phyloP scores from a whole-genome alignment of 352 stramenopile genomes.

The Blastocystis sp. region DNA sequence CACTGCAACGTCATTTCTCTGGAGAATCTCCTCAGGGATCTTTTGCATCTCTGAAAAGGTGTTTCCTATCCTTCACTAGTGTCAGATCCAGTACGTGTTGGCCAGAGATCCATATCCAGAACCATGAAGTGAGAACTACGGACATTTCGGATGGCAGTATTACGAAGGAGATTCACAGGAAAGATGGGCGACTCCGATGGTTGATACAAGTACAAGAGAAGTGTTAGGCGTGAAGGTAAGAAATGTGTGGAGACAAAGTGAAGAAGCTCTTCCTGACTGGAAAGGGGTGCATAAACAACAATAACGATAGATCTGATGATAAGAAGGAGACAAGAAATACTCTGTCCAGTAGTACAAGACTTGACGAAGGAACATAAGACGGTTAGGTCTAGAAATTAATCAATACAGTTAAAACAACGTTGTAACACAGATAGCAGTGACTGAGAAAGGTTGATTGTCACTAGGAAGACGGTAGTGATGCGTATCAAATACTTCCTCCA shows the following conservation, averaged over 20 bases:
- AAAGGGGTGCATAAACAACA: not conserved
- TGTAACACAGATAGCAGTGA: constrained; percentile 19
- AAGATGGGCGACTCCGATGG: not conserved
- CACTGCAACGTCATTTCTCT: not conserved
- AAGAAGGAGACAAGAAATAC: not conserved
- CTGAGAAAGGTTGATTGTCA: not conserved
- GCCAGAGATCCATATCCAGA: constrained; percentile 57
- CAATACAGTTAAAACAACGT: not conserved
- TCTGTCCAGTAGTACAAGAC: constrained; percentile 10
- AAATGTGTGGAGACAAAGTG: not conserved
- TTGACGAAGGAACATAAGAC: constrained; percentile 6
- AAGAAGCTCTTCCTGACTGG: not conserved
- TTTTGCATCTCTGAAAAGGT: not conserved
- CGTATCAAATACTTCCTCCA: not conserved
- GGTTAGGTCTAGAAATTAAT: not conserved
- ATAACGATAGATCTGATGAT: not conserved
- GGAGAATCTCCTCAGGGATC: not conserved
- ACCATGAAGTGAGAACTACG: constrained; percentile 25
- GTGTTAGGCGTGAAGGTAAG: not conserved
- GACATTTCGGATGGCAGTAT: constrained; percentile 23
- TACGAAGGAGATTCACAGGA: constrained; percentile 52
- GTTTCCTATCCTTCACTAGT: not conserved
- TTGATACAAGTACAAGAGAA: not conserved
- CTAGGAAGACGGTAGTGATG: not conserved
- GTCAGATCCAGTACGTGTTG: not conserved